Conservation (phyloP, 768 basidiomycete genomes). For the Sporobolomyces roseus region DNA sequence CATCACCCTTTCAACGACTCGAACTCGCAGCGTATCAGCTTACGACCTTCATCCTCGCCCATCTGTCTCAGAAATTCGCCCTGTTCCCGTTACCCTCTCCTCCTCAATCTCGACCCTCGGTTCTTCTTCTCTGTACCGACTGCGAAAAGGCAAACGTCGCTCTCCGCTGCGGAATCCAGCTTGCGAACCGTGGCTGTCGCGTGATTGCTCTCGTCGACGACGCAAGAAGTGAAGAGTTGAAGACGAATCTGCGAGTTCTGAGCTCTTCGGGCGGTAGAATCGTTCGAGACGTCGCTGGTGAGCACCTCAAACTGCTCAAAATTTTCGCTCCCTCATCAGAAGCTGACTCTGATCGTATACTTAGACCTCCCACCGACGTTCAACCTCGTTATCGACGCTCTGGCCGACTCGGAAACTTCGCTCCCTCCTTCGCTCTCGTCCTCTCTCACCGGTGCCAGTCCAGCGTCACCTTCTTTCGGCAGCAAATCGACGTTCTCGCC, state of each 20-base stretch:
- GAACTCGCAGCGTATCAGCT: constrained; percentile 15
- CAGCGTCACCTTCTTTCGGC: not conserved
- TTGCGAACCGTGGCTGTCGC: constrained; percentile 6
- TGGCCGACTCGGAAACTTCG: not conserved
- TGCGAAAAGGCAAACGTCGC: not conserved
- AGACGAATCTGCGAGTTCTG: constrained; percentile 15
- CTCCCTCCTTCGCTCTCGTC: not conserved
- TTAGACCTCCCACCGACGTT: constrained; percentile 18
- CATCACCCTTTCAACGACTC: constrained; percentile 12
- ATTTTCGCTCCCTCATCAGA: too few species aligned
- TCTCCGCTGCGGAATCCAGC: not conserved
- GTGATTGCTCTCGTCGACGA: constrained; percentile 13
- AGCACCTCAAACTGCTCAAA: not conserved
- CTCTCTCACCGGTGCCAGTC: not conserved
- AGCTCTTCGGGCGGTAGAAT: constrained; percentile 21
- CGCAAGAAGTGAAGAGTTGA: constrained; percentile 6
- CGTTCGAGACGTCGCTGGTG: constrained; percentile 16
- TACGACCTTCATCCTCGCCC: constrained; percentile 8
- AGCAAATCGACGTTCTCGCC: too few species aligned
- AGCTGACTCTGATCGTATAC: too few species aligned
- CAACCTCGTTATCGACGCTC: constrained; percentile 27
- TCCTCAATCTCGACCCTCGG: constrained; percentile 13
- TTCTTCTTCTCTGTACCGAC: constrained; percentile 22
- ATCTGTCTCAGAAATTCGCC: not conserved
- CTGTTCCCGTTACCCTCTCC: not conserved